phyloP scores from a whole-genome alignment of 306 rosid species.

The Oxytropis ochrocephala region DNA sequence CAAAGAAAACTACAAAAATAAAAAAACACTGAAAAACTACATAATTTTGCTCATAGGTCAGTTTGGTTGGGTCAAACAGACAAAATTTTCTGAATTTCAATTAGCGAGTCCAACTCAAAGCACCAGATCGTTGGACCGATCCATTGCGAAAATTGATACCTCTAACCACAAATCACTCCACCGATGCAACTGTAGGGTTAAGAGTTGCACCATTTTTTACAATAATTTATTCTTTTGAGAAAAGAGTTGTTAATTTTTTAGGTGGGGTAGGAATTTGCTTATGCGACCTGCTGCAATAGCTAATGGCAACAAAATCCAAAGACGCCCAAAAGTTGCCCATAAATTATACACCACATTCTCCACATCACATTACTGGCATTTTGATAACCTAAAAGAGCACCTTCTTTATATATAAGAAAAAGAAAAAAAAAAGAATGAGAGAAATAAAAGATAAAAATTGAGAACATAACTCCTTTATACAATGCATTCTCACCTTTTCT shows the following conservation, averaged over 20 bases:
- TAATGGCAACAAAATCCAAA: constrained; percentile 3
- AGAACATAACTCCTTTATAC: constrained; percentile 3
- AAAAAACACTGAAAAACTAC: too few relatives aligned
- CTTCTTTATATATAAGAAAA: not conserved
- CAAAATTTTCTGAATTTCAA: too few relatives aligned
- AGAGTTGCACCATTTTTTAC: not conserved
- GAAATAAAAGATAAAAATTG: too few relatives aligned
- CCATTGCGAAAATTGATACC: too few relatives aligned
- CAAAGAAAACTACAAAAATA: too few relatives aligned
- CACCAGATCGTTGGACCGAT: too few relatives aligned
- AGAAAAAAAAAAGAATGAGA: too few relatives aligned
- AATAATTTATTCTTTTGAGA: not conserved
- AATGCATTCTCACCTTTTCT: not conserved
- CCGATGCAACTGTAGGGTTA: not conserved
- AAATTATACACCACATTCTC: constrained; percentile 18
- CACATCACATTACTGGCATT: not conserved
- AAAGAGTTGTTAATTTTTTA: not conserved
- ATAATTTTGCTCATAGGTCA: too few relatives aligned
- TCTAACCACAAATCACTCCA: not conserved
- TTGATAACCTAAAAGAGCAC: not conserved
- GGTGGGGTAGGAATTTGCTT: not conserved
- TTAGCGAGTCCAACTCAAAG: too few relatives aligned
- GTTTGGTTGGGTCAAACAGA: too few relatives aligned
- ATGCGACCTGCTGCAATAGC: not conserved
- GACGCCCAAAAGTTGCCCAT: not conserved